Conservation (phyloP, 2,329 filamentous ascomycete species). For the Phyllachora maydis region DNA sequence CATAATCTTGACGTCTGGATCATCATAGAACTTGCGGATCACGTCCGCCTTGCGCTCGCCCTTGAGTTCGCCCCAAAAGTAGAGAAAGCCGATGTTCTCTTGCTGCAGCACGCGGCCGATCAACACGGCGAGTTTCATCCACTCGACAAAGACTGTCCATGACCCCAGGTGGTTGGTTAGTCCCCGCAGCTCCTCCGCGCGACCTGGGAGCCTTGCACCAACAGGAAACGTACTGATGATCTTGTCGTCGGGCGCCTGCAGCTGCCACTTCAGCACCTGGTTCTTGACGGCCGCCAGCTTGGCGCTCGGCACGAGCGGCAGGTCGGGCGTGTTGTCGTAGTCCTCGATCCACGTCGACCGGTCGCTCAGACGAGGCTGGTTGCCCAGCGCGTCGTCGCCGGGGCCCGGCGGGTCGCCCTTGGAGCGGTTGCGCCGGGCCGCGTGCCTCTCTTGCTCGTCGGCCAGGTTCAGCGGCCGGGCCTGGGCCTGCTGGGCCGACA, state of each 20-base stretch:
- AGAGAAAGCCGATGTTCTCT: constrained; percentile 13
- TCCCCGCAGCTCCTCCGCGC: too few species aligned
- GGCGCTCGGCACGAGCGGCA: constrained; percentile 7
- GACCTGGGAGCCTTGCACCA: too few species aligned
- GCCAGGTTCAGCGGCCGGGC: neutral
- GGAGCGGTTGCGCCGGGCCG: neutral
- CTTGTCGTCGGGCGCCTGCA: constrained; percentile 13
- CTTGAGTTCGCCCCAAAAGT: constrained; percentile 10
- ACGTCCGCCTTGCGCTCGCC: constrained; percentile 4
- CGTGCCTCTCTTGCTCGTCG: neutral
- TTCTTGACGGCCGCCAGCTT: constrained; percentile 12
- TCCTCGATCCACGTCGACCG: constrained; percentile 7
- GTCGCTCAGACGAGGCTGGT: constrained; percentile 1
- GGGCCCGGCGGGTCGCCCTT: neutral
- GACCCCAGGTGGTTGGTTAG: too few species aligned
- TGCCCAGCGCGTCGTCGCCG: constrained; percentile 8
- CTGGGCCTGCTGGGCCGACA: neutral
- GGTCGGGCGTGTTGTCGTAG: constrained; percentile 3
- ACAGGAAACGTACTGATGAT: constrained; percentile 14
- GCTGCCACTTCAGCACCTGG: constrained; percentile 12
- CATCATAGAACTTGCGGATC: constrained; percentile 7
- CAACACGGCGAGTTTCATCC: constrained; percentile 11
- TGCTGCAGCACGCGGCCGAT: constrained; percentile 14
- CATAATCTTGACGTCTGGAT: constrained; percentile 9
- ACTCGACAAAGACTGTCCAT: constrained; percentile 14